Conservation (phyloP, 2,329 filamentous ascomycete genomes). For the Apiospora hydei region DNA sequence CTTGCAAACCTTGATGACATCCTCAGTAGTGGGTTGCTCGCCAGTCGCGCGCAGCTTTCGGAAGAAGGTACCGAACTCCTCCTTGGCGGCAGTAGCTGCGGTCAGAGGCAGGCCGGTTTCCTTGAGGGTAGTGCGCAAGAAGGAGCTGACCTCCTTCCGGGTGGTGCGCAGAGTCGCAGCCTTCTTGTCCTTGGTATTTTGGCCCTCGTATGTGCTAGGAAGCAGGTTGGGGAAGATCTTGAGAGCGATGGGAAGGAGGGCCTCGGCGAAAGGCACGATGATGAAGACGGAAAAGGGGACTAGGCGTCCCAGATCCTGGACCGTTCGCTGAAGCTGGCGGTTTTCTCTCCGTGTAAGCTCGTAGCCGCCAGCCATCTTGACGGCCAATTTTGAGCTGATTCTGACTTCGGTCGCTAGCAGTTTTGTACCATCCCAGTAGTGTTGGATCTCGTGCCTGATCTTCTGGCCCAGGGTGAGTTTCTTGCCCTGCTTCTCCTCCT, state of each 20-base stretch:
- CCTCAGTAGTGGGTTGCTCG: constrained; percentile 84
- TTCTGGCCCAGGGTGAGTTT: constrained; percentile 91
- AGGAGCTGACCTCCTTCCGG: constrained; percentile 90
- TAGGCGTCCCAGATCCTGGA: constrained; percentile 89
- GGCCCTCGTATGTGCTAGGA: constrained; percentile 94
- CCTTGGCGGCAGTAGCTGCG: constrained; percentile 82
- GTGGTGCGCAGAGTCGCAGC: constrained; percentile 81
- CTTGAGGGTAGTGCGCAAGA: constrained; percentile 85
- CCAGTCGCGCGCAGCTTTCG: constrained; percentile 92
- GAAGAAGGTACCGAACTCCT: constrained; percentile 97
- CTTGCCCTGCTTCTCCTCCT: constrained; percentile 77
- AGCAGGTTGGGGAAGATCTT: constrained; percentile 97
- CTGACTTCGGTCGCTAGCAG: constrained; percentile 88
- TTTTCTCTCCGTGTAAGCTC: constrained; percentile 94
- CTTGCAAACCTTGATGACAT: constrained; percentile 99
- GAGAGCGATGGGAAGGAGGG: constrained; percentile 88
- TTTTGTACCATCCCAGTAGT: constrained; percentile 99
- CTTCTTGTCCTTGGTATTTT: constrained; percentile 90
- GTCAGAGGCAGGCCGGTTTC: constrained; percentile 94
- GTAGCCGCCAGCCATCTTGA: constrained; percentile 98
- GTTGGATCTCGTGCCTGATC: constrained; percentile 90
- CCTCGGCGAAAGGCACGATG: constrained; percentile 94
- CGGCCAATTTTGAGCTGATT: constrained; percentile 87
- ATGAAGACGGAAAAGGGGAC: constrained; percentile 97
- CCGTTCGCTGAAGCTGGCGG: constrained; percentile 89